These are phyloP conservation scores for Ophiostoma montium DNA, from an alignment of 2,329 filamentous ascomycete species.

Conservation along the genomic window DNA sequence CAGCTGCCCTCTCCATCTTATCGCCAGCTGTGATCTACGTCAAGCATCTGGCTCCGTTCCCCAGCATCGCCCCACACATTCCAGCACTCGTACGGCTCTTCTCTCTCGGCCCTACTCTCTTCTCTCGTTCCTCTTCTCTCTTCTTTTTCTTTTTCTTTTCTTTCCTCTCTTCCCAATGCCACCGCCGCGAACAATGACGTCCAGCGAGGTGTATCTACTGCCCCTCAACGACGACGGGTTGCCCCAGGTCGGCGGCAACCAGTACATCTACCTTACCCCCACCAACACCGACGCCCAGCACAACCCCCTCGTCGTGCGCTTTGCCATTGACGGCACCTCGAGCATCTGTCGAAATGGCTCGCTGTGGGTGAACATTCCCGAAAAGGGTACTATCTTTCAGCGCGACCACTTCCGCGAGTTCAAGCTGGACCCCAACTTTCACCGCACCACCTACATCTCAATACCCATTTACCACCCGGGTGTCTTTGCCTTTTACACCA, in stretches of 20 bases:
- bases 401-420: constrained; percentile 73
- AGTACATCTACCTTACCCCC: constrained; percentile 84
- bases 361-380: constrained; percentile 91
- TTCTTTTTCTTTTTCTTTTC: background rate
- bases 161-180: constrained; percentile 22
- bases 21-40: background rate
- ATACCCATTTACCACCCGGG: constrained; percentile 72
- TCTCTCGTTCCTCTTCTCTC: background rate
- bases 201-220: constrained; percentile 69
- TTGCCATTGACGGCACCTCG: constrained; percentile 86
- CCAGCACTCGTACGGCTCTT: background rate
- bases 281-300: constrained; percentile 14
- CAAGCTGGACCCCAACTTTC: constrained; percentile 90
- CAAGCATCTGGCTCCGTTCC: background rate
- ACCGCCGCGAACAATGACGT: constrained; percentile 47
- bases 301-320: constrained; percentile 67
- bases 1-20: too few species aligned
- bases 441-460: constrained; percentile 78
- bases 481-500: constrained; percentile 88
- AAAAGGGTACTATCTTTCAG: constrained; percentile 58
- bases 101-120: background rate
- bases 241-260: constrained; percentile 64
- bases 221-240: constrained; percentile 87
- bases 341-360: constrained; percentile 91
- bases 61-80: too few species aligned